Percentiles rank a stretch among this genome's conserved stretches.
phyloP scores from a whole-genome alignment of 2,329 filamentous ascomycete species.

The Diaporthe aspalathi region DNA sequence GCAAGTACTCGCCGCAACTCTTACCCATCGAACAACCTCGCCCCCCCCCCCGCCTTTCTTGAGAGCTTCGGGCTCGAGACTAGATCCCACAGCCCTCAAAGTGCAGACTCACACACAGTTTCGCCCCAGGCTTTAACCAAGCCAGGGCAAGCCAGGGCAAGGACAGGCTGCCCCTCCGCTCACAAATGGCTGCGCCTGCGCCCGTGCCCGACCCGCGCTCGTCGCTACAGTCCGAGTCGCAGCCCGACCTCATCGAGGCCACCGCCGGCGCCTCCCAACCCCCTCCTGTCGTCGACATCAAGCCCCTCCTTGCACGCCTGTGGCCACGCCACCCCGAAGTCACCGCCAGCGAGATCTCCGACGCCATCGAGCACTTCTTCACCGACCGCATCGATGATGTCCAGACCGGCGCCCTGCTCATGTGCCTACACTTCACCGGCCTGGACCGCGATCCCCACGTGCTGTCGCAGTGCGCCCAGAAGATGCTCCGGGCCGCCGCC shows the following conservation, averaged over 20 bases:
- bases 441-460: conserved; percentile 88
- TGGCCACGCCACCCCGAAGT: conserved; percentile 72
- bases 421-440: conserved; percentile 90
- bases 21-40: too few relatives aligned
- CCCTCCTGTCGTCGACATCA: conserved; percentile 65
- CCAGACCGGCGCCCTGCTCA: conserved; percentile 87
- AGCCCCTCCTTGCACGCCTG: conserved; percentile 77
- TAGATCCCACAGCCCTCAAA: not conserved
- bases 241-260: conserved; percentile 35
- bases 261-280: conserved; percentile 24
- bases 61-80: not conserved
- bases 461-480: conserved; percentile 83
- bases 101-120: not conserved
- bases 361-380: conserved; percentile 92
- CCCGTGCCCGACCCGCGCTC: conserved; percentile 2
- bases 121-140: not conserved
- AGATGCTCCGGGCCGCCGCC: conserved; percentile 85
- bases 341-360: conserved; percentile 83
- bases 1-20: not conserved
- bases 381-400: conserved; percentile 89
- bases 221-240: conserved; percentile 28
- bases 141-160: not conserved
- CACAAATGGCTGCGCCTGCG: conserved; percentile 15
- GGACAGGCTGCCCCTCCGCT: not conserved
- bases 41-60: not conserved